phyloP scores from a whole-genome alignment of 495 filamentous ascomycete genomes.

The Hypoxylon fuscum region DNA sequence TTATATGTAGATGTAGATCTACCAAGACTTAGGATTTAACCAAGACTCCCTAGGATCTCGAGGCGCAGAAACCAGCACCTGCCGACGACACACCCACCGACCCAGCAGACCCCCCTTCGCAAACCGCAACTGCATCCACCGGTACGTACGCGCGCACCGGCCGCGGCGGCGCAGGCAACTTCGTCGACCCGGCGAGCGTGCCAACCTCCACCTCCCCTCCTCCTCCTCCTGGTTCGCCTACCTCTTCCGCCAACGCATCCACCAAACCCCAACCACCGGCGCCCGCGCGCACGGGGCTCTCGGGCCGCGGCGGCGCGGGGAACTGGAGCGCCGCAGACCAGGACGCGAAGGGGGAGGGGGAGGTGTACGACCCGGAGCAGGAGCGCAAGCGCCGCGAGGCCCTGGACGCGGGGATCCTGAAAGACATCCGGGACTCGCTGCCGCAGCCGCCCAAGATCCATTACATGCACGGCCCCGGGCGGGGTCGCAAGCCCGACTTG shows the following conservation, averaged over 20 bases:
- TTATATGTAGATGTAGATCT: neutral
- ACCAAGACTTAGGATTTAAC: neutral
- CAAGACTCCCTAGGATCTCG: conserved; percentile 49
- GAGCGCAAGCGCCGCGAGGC: conserved; percentile 38
- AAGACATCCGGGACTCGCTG: conserved; percentile 40
- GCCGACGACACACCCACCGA: conserved; percentile 28
- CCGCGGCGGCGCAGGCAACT: conserved; percentile 71
- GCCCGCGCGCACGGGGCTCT: conserved; percentile 13
- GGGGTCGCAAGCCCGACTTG: conserved; percentile 33
- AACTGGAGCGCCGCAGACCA: conserved; percentile 64
- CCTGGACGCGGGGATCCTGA: conserved; percentile 39
- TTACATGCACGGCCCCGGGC: conserved; percentile 39
- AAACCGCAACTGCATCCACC: conserved; percentile 12
- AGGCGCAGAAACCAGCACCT: conserved; percentile 49
- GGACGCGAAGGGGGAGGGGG: conserved; percentile 47
- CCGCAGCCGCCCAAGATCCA: conserved; percentile 42
- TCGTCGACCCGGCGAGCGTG: conserved; percentile 46
- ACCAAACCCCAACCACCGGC: neutral
- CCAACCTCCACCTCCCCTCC: conserved; percentile 23
- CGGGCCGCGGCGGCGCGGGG: conserved; percentile 68
- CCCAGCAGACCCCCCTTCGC: conserved; percentile 21
- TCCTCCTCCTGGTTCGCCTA: conserved; percentile 14
- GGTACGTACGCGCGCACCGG: conserved; percentile 60
- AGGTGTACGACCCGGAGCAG: conserved; percentile 42
- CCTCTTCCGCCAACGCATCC: no score